Evolutionary conservation across 179 eudicot species (phyloP), one percentile per base, ranked within the genome.

Genomic region (Patellifolia procumbens): DNA sequence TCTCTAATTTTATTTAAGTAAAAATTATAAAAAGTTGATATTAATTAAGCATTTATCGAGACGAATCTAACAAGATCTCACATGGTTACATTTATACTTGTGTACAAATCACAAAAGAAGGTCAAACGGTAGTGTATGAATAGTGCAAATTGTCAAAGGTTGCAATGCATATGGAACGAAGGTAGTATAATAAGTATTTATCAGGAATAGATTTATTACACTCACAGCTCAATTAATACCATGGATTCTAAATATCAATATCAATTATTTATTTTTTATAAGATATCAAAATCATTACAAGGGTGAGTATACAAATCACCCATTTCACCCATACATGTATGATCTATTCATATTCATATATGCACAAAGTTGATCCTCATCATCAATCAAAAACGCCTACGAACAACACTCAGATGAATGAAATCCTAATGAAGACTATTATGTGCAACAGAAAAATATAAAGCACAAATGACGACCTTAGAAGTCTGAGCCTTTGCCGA

Each of bases 381-480:
- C n/a, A n/a, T n/a, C n/a, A n/a, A n/a, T n/a, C 28, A 48, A 28
- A 52, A 29, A 20, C 8, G 73, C 46, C 16, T 20, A 9, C 46
- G 52, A 67, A 67, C 24, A 56, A 22, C 49, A 37, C 43, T 68
- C 74, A 92, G 72, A 78, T 62, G 80, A 91, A 89, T 46, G 94
- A 90, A 58, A 95, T 87, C 87, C 85, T 91, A 82, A 95, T 89
- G 80, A 93, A 95, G 75, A 95, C 99, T 81, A 90, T 61, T 70
- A 95, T 49, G 65, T 93, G 98, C 75, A 95, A 85, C 72, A 89
- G 85, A 72, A 95, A 86, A 74, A 95, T 82, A 83, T 95, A 93
- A 62, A 95, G 86, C 68, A 95, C 96, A 24, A 95, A 95, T 72
- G 95, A 91, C 22, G 98, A 91, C 87, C 99, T 90, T 45, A 93